phyloP scores from a whole-genome alignment of 139 green algal genomes.

The Yamagishiella unicocca region DNA sequence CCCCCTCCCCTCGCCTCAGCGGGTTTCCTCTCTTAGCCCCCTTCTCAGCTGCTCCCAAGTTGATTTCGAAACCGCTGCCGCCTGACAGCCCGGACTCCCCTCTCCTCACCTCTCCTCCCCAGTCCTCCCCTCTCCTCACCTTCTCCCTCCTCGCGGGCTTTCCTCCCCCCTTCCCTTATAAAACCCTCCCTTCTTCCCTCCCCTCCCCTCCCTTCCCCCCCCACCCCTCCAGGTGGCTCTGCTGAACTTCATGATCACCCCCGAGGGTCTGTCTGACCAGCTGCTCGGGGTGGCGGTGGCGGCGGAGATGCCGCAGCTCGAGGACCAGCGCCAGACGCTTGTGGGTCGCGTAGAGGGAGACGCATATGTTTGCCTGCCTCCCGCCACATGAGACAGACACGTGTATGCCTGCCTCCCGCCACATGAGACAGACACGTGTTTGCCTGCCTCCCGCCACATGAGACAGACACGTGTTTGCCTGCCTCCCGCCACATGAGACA shows the following conservation, averaged over 20 bases:
- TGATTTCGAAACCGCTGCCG: too few species aligned
- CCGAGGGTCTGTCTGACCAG: slow-evolving; percentile 80
- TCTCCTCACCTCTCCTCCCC: background rate
- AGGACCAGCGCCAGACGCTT: slow-evolving; percentile 77
- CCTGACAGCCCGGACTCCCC: background rate
- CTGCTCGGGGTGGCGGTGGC: slow-evolving; percentile 80
- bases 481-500: too few species aligned
- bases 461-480: too few species aligned
- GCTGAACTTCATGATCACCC: slow-evolving; percentile 87
- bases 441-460: too few species aligned
- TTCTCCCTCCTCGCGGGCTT: background rate
- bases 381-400: too few species aligned
- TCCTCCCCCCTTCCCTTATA: too few species aligned
- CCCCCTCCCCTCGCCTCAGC: too few species aligned
- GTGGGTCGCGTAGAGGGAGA: slow-evolving; percentile 14
- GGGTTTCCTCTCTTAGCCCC: too few species aligned
- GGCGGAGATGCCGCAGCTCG: slow-evolving; percentile 78
- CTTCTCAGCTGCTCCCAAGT: too few species aligned
- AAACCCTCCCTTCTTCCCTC: background rate
- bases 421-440: too few species aligned
- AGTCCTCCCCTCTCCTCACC: background rate
- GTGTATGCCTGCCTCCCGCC: too few species aligned
- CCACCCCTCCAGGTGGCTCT: slow-evolving; percentile 69
- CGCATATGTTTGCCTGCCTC: too few species aligned
- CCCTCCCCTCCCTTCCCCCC: background rate